phyloP scores from a whole-genome alignment of 495 filamentous ascomycete genomes.

The Penicillium flavigenum region DNA sequence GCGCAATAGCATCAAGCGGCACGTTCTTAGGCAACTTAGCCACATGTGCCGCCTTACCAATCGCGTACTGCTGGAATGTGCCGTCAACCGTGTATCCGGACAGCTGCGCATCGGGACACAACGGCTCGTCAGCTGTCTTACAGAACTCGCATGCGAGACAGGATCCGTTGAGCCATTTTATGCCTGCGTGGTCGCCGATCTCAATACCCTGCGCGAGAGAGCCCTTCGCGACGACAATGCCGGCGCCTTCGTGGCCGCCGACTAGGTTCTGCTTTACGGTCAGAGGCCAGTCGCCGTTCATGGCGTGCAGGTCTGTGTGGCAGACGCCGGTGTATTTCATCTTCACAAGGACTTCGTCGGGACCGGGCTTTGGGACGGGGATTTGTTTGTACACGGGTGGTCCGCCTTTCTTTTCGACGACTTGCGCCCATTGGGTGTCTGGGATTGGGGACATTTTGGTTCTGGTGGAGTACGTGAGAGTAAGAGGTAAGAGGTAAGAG shows the following conservation, averaged over 20 bases:
- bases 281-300: slow-evolving; percentile 88
- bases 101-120: slow-evolving; percentile 69
- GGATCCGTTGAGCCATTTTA: slow-evolving; percentile 89
- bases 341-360: slow-evolving; percentile 88
- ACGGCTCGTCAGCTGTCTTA: slow-evolving; percentile 69
- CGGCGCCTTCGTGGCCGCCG: slow-evolving; percentile 92
- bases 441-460: slow-evolving; percentile 52
- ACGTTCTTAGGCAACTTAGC: slow-evolving; percentile 74
- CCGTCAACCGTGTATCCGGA: slow-evolving; percentile 93
- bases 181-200: slow-evolving; percentile 77
- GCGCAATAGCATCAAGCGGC: slow-evolving; percentile 73
- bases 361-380: slow-evolving; percentile 70
- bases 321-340: slow-evolving; percentile 93
- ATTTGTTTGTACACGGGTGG: slow-evolving; percentile 80
- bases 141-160: slow-evolving; percentile 81
- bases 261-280: slow-evolving; percentile 77
- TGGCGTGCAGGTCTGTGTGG: slow-evolving; percentile 83
- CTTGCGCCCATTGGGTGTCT: slow-evolving; percentile 80
- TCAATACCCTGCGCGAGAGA: slow-evolving; percentile 68
- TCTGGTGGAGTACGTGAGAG: too few relatives aligned
- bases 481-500: too few relatives aligned
- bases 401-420: slow-evolving; percentile 74
- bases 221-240: slow-evolving; percentile 78
- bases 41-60: slow-evolving; percentile 81
- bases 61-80: slow-evolving; percentile 87